Base-by-base conservation (phyloP, 441 rosid species). In the Syzygium syzygioides region DNA sequence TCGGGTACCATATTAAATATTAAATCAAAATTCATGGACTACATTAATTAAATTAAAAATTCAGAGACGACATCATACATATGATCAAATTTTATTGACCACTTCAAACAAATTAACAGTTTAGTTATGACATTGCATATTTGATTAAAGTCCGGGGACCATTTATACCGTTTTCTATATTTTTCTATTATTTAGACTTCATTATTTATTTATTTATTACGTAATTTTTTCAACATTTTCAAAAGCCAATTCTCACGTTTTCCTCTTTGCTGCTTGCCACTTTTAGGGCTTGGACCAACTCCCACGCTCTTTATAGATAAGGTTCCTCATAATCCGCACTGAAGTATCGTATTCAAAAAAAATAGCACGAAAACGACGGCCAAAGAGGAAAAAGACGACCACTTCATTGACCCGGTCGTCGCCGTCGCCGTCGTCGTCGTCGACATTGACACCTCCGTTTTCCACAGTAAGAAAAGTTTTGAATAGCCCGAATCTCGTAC, bases 121-220 rank as follows among this genome's bases (percentile, higher is more conserved):
- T 1, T 0, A 60, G 0, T 0, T 4, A 28, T 0, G 4, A 14
- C n/a, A 60, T 28, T 13, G 4, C n/a, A 28, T 0, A 30, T 4
- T 14, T 1, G 2, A 64, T 20, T 0, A 15, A 64, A n/a, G 0
- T 14, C 15, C 0, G 15, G 0, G 32, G 32, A 15, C 6, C 17
- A 30, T 64, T 64, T 14, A 23, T 15, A 6, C 30, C 4, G 5
- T 9, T 64, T 15, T 64, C 0, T 14, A 1, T 4, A 1, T 37
- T 13, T 13, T 1, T 37, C n/a, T 41, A 3, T 13, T 68, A 1
- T 5, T 34, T 34, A 19, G 48, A 1, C 14, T 32, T 15, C 5
- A 8, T 68, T 34, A 6, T 68, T 68, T 68, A 10, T 62, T 64
- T 64, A 15, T 15, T 64, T 64, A 71, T 37, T 0, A 28, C 0